These are phyloP conservation scores for Aspergillus sclerotioniger DNA, from an alignment of 495 filamentous ascomycete species.

Conservation along the genomic window DNA sequence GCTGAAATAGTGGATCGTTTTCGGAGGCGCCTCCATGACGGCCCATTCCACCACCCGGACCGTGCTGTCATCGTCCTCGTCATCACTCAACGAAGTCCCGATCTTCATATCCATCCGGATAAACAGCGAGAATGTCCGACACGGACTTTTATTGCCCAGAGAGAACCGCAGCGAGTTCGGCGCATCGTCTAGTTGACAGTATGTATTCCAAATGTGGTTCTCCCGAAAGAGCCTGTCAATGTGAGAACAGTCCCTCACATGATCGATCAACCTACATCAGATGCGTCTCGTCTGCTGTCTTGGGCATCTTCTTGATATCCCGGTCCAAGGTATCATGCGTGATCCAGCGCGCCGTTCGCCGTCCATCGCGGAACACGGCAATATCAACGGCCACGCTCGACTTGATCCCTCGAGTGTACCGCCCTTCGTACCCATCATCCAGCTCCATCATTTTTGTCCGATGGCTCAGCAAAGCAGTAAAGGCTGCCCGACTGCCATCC, in stretches of 20 bases:
- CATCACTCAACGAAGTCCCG: background rate
- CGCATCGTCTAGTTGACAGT: constrained; percentile 10
- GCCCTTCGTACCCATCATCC: constrained; percentile 7
- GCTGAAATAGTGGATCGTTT: constrained; percentile 21
- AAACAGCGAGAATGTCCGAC: constrained; percentile 16
- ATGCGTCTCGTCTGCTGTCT: constrained; percentile 13
- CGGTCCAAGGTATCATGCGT: constrained; percentile 1
- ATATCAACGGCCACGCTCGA: constrained; percentile 12
- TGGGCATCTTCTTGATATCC: constrained; percentile 1
- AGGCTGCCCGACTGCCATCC: constrained; percentile 1
- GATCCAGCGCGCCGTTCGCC: constrained; percentile 10
- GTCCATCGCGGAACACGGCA: constrained; percentile 1
- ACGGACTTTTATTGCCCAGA: constrained; percentile 14
- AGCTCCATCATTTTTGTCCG: constrained; percentile 5
- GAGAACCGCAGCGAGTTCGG: constrained; percentile 14
- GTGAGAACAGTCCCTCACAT: background rate
- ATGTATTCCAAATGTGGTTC: constrained; percentile 14
- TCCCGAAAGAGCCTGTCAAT: constrained; percentile 14
- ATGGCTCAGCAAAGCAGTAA: constrained; percentile 5
- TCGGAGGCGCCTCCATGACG: constrained; percentile 15
- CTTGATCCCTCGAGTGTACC: background rate
- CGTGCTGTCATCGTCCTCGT: background rate
- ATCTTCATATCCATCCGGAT: constrained; percentile 10
- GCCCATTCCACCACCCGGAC: constrained; percentile 14
- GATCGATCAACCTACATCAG: constrained; percentile 7